Base-by-base conservation (phyloP, 345 rosid genomes). In the Cardamine occulta region DNA sequence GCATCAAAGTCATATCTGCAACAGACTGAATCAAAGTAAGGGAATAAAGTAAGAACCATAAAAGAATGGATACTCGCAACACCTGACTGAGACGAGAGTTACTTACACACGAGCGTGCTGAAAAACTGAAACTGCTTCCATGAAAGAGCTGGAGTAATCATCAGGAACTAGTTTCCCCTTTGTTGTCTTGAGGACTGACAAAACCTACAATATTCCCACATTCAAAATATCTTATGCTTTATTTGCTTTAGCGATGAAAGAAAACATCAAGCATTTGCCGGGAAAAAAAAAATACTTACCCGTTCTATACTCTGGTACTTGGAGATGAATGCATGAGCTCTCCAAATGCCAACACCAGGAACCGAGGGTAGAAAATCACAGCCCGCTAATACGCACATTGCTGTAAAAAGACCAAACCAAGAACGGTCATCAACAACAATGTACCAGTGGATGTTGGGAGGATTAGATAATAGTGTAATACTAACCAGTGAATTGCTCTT, bases 301-400 rank as follows among this genome's bases (percentile, higher is more conserved):
- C 89, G 88, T 45, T 93, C 96, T 62, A 89, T 65, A 77, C 87
- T 93, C 59, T 81, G 82, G 64, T 89, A 89, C 82, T 91, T 93
- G 74, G 90, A 83, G 64, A 89, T 87, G 45, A 83, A 80, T 69
- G 80, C 82, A 81, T 91, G 73, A 72, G 98, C 93, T 82, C 85
- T 93, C 39, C 71, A 87, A 68, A 89, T 88, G 68, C 97, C 96
- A 76, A 91, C 85, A 74, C 98, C 93, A 72, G 92, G 96, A 80
- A 93, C 84, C 19, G 94, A 91, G 45, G 96, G 88, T 75, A 93
- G 94, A 80, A 91, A 93, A 84, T 93, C 98, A 70, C 98, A 93
- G 42, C 96, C 93, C n/a, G 96, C 93, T 77, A 93, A 70, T 60
- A 91, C 94, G 70, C 96, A 93, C 96, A 93, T 91, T 15, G 96